Evolutionary conservation across 2,329 filamentous ascomycete species (phyloP).

Genomic region (Diaporthe nobilis): DNA sequence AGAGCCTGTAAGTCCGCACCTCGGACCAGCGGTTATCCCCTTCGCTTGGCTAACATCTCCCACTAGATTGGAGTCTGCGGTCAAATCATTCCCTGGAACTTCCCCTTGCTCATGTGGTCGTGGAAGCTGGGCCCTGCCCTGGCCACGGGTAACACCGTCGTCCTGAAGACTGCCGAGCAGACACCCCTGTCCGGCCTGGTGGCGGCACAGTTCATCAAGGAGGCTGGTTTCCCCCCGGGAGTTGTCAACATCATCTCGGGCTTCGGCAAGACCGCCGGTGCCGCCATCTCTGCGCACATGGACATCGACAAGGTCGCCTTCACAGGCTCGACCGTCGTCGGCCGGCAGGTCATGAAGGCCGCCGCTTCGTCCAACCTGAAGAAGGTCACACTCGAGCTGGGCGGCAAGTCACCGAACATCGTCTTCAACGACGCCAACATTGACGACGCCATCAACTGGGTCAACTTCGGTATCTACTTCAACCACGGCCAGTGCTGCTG

Average conservation of each 20-base stretch:
- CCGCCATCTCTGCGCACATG: slow-evolving; percentile 74
- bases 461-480: slow-evolving; percentile 79
- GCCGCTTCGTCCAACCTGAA: slow-evolving; percentile 84
- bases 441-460: slow-evolving; percentile 82
- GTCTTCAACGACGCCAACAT: slow-evolving; percentile 85
- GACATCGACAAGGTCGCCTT: slow-evolving; percentile 81
- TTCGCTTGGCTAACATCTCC: not conserved
- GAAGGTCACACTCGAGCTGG: slow-evolving; percentile 85
- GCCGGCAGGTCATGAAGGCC: slow-evolving; percentile 81
- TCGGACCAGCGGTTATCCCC: not conserved
- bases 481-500: slow-evolving; percentile 79
- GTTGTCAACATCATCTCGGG: slow-evolving; percentile 82
- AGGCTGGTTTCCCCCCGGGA: slow-evolving; percentile 81
- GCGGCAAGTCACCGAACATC: slow-evolving; percentile 86
- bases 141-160: slow-evolving; percentile 72
- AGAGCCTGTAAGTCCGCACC: slow-evolving; percentile 72
- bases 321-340: slow-evolving; percentile 78
- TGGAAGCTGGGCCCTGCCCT: slow-evolving; percentile 81
- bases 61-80: slow-evolving; percentile 80
- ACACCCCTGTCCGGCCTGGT: slow-evolving; percentile 73
- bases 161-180: slow-evolving; percentile 74
- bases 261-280: slow-evolving; percentile 74
- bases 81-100: slow-evolving; percentile 86
- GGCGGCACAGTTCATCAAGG: slow-evolving; percentile 73
- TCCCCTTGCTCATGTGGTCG: slow-evolving; percentile 77